Percentiles rank a stretch among this genome's conserved stretches.
phyloP scores from a whole-genome alignment of 345 rosid species.

The Gossypium mustelinum region DNA sequence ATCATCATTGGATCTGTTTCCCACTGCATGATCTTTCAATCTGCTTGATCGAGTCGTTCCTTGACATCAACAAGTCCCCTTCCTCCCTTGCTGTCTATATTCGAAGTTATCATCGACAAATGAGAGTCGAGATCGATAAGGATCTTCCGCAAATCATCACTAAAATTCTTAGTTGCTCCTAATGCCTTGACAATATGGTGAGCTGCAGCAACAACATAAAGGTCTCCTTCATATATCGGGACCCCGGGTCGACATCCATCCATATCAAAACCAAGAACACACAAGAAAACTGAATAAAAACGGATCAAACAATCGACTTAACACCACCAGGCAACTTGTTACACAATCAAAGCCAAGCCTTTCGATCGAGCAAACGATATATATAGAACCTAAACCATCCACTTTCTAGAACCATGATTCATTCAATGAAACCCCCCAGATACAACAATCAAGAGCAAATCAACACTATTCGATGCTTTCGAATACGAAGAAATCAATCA shows the following conservation, averaged over 20 bases:
- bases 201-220: conserved; percentile 60
- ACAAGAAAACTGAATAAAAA: conserved; percentile 1
- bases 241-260: conserved; percentile 23
- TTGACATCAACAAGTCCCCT: conserved; percentile 33
- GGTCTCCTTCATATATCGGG: conserved; percentile 44
- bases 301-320: not conserved
- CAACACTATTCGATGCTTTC: too few species aligned
- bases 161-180: conserved; percentile 41
- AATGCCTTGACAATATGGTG: conserved; percentile 56
- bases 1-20: too few species aligned
- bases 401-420: too few species aligned
- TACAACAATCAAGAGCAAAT: too few species aligned
- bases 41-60: conserved; percentile 37
- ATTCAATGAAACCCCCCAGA: too few species aligned
- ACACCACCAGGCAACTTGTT: not conserved
- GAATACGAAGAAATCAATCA: too few species aligned
- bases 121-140: too few species aligned
- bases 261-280: conserved; percentile 14
- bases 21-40: too few species aligned
- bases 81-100: conserved; percentile 29
- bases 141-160: conserved; percentile 33
- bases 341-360: not conserved
- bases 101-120: conserved; percentile 37
- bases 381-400: too few species aligned
- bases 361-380: not conserved